phyloP scores from a whole-genome alignment of 1,284 basidiomycete species.

The Pseudozyma pruni region DNA sequence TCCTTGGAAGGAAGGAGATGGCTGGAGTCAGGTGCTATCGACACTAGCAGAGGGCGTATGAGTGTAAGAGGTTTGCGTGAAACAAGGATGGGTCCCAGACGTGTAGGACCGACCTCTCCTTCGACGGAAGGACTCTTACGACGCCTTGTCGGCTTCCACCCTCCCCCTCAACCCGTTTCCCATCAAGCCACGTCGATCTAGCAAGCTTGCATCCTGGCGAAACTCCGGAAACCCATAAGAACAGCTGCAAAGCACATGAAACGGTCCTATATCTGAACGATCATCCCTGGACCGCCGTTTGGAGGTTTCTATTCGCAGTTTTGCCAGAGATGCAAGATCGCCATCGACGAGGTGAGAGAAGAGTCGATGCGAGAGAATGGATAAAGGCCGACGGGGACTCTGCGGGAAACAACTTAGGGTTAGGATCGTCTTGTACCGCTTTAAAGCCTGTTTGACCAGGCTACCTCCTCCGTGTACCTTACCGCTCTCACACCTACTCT shows the following conservation, averaged over 20 bases:
- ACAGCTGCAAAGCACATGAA: too few relatives aligned
- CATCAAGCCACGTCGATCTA: too few relatives aligned
- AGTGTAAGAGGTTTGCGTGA: neutral
- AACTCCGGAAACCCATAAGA: too few relatives aligned
- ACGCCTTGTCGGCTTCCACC: too few relatives aligned
- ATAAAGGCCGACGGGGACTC: too few relatives aligned
- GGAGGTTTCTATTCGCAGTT: too few relatives aligned
- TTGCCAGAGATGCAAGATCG: neutral
- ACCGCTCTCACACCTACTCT: neutral
- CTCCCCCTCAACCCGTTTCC: too few relatives aligned
- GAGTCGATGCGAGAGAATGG: too few relatives aligned
- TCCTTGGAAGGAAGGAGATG: too few relatives aligned
- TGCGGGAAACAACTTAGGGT: conserved; percentile 50
- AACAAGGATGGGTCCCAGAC: neutral
- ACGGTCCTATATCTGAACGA: neutral
- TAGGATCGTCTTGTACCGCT: conserved; percentile 55
- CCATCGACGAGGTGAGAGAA: too few relatives aligned
- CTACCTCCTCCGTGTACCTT: conserved; percentile 6
- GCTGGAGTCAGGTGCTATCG: neutral
- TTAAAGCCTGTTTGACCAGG: conserved; percentile 14
- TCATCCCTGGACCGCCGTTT: neutral
- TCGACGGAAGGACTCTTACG: too few relatives aligned
- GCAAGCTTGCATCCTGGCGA: too few relatives aligned
- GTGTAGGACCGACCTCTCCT: neutral
- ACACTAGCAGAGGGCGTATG: conserved; percentile 1